Base-by-base conservation (phyloP, 176 grass and related monocot species). In the Stipa capillata region DNA sequence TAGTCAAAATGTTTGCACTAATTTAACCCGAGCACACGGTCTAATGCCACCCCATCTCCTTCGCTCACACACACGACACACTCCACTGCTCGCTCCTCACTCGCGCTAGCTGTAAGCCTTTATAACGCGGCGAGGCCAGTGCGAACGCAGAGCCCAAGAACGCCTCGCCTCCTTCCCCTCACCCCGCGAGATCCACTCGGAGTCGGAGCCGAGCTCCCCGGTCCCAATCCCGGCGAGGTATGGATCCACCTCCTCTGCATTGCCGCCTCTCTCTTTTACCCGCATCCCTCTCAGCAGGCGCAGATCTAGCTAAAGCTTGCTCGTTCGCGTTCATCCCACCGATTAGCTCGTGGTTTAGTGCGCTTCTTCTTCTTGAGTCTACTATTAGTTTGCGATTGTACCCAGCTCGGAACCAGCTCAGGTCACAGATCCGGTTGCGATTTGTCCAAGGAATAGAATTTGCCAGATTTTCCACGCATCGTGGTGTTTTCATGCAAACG, bases 121-220 rank as follows among this genome's bases (percentile, higher is more conserved):
- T 85, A 89, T 85, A 85, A 77, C 82, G 54, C 87, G 78, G 70
- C 61, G 82, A 77, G 54, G 37, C 77, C 63, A 50, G 53, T 2
- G 61, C 43, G n/a, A 62, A 31, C 32, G 57, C 37, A 73, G 65
- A 56, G 39, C 44, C 57, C 66, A 79, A 73, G 43, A 14, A 70
- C 79, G 44, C 31, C 66, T 17, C 68, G 0, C 33, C 16, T 58
- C 60, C 77, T 74, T 48, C 60, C 31, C 45, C 54, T 61, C 54
- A 40, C 0, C 42, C 4, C 27, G 29, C 72, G 78, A 89, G 87
- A 85, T 89, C 87, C 76, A 36, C 50, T 35, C 51, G 50, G 76
- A 35, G 64, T 11, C 36, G 48, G 44, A 29, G 15, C 33, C 6
- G 36, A 74, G 56, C 65, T 78, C 74, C 47, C 58, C 73, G 1